Evolutionary conservation across 2,329 filamentous ascomycete genomes (phyloP).

Genomic region (Leptographium flavum): DNA sequence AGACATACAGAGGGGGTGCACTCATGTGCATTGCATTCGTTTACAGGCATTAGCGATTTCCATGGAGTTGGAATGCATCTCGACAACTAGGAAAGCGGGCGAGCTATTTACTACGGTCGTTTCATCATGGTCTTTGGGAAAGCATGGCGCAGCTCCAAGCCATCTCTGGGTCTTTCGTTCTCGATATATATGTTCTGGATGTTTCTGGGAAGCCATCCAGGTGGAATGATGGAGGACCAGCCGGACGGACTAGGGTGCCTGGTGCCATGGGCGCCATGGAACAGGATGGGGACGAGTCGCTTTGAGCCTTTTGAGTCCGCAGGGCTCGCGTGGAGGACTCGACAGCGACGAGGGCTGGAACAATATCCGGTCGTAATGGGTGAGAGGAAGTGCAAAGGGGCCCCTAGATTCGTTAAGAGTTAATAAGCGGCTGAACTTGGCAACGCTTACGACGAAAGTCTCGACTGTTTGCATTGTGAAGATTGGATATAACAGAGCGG

Average conservation of each 20-base stretch:
- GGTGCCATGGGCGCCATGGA: no score
- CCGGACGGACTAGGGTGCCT: background rate
- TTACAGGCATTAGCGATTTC: conserved; percentile 5
- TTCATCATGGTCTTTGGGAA: conserved; percentile 1
- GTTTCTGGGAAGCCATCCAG: conserved; percentile 2
- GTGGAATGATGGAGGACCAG: background rate
- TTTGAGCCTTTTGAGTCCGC: background rate
- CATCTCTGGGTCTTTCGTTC: background rate
- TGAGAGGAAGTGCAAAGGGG: conserved; percentile 6
- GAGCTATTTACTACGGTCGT: conserved; percentile 4
- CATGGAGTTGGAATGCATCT: conserved; percentile 6
- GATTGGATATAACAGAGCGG: no score
- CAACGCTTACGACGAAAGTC: background rate
- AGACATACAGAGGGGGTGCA: conserved; percentile 6
- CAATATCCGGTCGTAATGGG: conserved; percentile 8
- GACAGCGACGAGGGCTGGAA: conserved; percentile 4
- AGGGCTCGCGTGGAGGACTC: background rate
- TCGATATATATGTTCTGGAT: conserved; percentile 2
- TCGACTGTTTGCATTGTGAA: no score
- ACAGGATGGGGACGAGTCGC: background rate
- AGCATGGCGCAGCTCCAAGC: background rate
- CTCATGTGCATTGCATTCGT: conserved; percentile 10
- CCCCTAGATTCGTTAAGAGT: background rate
- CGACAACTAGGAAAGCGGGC: conserved; percentile 3
- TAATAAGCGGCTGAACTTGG: conserved; percentile 2